Base-by-base conservation (phyloP, 805 yeast genomes). In the Monosporozyma aerobia region DNA sequence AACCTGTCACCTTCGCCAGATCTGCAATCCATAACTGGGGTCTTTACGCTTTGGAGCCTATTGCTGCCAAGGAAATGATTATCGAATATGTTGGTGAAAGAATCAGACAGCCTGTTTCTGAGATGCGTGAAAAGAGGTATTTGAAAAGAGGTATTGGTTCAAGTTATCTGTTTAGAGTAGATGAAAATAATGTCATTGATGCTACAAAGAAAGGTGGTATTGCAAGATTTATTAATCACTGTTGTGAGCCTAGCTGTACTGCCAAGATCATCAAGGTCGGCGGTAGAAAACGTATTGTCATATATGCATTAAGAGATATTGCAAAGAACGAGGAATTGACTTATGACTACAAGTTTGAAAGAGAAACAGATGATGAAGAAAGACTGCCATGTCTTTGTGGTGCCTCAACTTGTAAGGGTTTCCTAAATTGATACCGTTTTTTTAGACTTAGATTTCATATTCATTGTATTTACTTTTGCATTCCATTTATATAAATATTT, bases 21-120 rank as follows among this genome's bases (percentile, higher is more conserved):
- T 90, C 97, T 2, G 95, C 97, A 0, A 94, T 94, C 63, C 99
- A 94, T 68, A 89, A 92, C 63, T 94, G 99, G 99, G 99, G 99
- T 0, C 72, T 94, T 41, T 94, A 90, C 69, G 99, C 99, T 0
- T 72, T 87, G 62, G 98, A 94, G 63, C 95, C 95, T 1, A 94
- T 94, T 63, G 87, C 89, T n/a, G 95, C 94, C 0, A 86, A 83
- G 59, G 99, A 94, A 68, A 92, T 94, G 97, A 90, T 94, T 63
- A 92, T 94, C 54, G 99, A 94, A 69, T 94, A 94, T 62, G 97
- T 94, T 4, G 99, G 99, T 30, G 98, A 94, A 60, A 78, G 95
- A 52, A 82, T 94, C 30, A 76, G 98, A 52, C 97, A 89, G 63
- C 96, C 88, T 53, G 92, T 90, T 43, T 96, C 97, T 1, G 99